phyloP scores from a whole-genome alignment of 257 asterid genomes.

The Fraxinus americana region DNA sequence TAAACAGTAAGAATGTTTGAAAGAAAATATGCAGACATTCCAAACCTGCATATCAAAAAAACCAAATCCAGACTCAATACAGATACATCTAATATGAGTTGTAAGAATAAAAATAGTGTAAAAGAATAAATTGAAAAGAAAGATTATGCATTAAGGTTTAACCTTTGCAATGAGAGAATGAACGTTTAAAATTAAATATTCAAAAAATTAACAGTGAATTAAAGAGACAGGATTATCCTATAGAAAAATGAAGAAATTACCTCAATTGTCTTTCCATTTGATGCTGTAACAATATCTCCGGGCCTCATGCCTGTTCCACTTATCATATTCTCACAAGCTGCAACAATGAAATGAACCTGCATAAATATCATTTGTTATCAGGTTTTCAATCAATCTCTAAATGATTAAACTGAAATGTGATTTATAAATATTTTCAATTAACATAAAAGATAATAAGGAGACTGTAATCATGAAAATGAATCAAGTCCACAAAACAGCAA shows the following conservation, averaged over 20 bases:
- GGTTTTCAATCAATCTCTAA: constrained; percentile 8
- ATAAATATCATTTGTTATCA: constrained; percentile 20
- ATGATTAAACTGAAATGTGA: background rate
- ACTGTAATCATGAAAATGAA: constrained; percentile 4
- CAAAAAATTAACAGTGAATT: constrained; percentile 13
- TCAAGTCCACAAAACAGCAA: constrained; percentile 8
- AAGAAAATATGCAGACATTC: background rate
- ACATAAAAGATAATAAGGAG: constrained; percentile 3
- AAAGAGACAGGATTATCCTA: background rate
- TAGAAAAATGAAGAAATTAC: constrained; percentile 28
- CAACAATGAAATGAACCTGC: constrained; percentile 66
- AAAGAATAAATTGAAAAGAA: background rate
- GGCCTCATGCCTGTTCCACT: constrained; percentile 78
- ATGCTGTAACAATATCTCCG: constrained; percentile 59
- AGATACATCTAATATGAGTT: background rate
- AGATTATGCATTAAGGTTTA: background rate
- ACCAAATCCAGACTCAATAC: background rate
- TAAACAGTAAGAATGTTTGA: background rate
- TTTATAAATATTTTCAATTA: background rate
- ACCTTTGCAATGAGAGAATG: background rate
- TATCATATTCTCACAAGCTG: constrained; percentile 73
- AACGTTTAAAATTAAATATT: background rate
- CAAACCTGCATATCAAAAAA: background rate
- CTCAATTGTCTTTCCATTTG: constrained; percentile 70
- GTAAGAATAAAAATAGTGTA: background rate